Evolutionary conservation across 768 basidiomycete genomes (phyloP).

Genomic region (Crassisporium funariophilum): DNA sequence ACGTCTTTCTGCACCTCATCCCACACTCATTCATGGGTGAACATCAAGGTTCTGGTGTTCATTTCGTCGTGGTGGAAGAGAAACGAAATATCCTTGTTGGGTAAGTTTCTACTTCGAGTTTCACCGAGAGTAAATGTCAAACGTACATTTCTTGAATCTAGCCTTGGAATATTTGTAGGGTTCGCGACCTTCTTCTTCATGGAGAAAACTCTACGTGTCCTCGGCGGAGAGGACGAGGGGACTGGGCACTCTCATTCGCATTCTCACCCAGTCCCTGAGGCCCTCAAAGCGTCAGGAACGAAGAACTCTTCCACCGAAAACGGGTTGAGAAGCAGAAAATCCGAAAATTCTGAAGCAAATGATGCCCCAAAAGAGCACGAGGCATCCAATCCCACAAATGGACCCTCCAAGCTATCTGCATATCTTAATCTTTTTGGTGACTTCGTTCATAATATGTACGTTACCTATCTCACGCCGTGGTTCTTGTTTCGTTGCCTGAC

Average conservation of each 20-base stretch:
- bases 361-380: slow-evolving; percentile 21
- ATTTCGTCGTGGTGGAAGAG: slow-evolving; percentile 85
- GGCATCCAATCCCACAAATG: slow-evolving; percentile 35
- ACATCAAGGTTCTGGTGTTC: slow-evolving; percentile 68
- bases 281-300: slow-evolving; percentile 49
- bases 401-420: slow-evolving; percentile 83
- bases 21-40: slow-evolving; percentile 94
- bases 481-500: slow-evolving; percentile 15
- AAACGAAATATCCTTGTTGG: slow-evolving; percentile 90
- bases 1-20: slow-evolving; percentile 90
- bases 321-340: slow-evolving; percentile 53
- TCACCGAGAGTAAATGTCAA: too few species aligned
- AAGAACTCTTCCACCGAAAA: slow-evolving; percentile 40
- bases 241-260: slow-evolving; percentile 67
- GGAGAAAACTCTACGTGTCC: slow-evolving; percentile 87
- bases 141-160: slow-evolving; percentile 26
- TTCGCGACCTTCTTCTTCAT: slow-evolving; percentile 92
- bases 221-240: slow-evolving; percentile 62
- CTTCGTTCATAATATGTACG: slow-evolving; percentile 92
- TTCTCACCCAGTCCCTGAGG: slow-evolving; percentile 34
- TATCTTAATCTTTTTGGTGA: slow-evolving; percentile 93
- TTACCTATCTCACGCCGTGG: slow-evolving; percentile 12
- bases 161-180: slow-evolving; percentile 80
- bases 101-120: slow-evolving; percentile 56
- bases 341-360: slow-evolving; percentile 28